A percentile compares a stretch with the other conserved stretches of the same genome.
Conservation (phyloP, 2,329 filamentous ascomycete species). For the Aspergillus unguis region DNA sequence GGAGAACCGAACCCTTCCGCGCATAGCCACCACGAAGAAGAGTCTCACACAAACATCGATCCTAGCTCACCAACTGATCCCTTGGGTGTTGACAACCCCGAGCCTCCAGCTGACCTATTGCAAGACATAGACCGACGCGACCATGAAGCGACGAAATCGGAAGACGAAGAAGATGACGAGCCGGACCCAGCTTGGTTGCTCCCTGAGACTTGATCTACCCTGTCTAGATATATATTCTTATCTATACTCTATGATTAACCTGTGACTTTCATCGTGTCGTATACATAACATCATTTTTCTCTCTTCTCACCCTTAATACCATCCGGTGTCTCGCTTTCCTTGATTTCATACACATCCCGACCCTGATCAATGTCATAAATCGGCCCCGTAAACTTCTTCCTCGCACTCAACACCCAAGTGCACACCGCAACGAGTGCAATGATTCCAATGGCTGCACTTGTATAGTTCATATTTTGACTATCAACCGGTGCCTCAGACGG, state of each 20-base stretch:
- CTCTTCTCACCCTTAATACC: neutral
- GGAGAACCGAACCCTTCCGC: conserved; percentile 16
- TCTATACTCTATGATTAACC: no score
- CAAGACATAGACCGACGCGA: conserved; percentile 26
- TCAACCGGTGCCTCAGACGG: conserved; percentile 51
- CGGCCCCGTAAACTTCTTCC: conserved; percentile 51
- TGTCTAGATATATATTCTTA: no score
- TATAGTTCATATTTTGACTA: conserved; percentile 58
- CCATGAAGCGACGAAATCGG: conserved; percentile 26
- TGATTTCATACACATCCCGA: conserved; percentile 5
- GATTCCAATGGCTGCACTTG: conserved; percentile 53
- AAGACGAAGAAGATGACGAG: conserved; percentile 40
- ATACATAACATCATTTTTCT: neutral
- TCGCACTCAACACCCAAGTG: conserved; percentile 53
- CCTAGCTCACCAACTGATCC: conserved; percentile 16
- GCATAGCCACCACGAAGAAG: conserved; percentile 4
- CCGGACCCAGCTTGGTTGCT: conserved; percentile 45
- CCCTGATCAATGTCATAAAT: neutral
- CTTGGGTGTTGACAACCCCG: conserved; percentile 29
- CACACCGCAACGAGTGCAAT: conserved; percentile 51
- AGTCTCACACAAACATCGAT: conserved; percentile 5
- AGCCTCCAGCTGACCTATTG: conserved; percentile 37
- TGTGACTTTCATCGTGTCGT: no score
- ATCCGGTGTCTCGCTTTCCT: neutral
- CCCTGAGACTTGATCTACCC: conserved; percentile 23